Percentiles rank a stretch among this genome's conserved stretches.
Evolutionary conservation across 305 asterid genomes (phyloP).

Genomic region (Vinca major): DNA sequence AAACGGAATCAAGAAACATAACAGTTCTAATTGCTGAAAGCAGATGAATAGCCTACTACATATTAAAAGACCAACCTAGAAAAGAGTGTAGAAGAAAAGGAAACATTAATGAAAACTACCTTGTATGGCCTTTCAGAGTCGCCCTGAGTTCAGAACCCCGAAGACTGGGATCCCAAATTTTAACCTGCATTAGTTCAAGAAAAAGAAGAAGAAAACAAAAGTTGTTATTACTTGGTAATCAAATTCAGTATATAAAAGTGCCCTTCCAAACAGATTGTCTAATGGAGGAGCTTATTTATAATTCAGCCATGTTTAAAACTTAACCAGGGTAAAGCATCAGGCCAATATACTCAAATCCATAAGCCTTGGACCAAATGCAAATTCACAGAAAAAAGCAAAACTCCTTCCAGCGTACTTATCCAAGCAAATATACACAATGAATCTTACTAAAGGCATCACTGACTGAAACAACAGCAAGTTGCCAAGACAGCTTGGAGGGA

Average conservation of each 20-base stretch:
- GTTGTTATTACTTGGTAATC: constrained; percentile 1
- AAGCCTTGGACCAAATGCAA: neutral
- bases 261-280: constrained; percentile 1
- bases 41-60: neutral
- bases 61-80: neutral
- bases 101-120: constrained; percentile 27
- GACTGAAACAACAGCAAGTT: neutral
- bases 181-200: constrained; percentile 45
- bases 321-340: neutral
- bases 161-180: constrained; percentile 92
- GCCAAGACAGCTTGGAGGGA: neutral
- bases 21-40: neutral
- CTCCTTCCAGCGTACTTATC: neutral
- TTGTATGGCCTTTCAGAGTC: constrained; percentile 80
- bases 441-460: neutral
- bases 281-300: neutral
- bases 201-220: neutral
- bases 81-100: constrained; percentile 2
- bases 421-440: neutral
- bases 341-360: neutral
- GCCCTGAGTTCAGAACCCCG: constrained; percentile 95
- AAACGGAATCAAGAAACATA: constrained; percentile 8
- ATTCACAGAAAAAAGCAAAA: neutral
- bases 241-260: neutral
- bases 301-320: neutral